phyloP scores from a whole-genome alignment of 1,284 basidiomycete genomes.

The Ganoderma boninense region DNA sequence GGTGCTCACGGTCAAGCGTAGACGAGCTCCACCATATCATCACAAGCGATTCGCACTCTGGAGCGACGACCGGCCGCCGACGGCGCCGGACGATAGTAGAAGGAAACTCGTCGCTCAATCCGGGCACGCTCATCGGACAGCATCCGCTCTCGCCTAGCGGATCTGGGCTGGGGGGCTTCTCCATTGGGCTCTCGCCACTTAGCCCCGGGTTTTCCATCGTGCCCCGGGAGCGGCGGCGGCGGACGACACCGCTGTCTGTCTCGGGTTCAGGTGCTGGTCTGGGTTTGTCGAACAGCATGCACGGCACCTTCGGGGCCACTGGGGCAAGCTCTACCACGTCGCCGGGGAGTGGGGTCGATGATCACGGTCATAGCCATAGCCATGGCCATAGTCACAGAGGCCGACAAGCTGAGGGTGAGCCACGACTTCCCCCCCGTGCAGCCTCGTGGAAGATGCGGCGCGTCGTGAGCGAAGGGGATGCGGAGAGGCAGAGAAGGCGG shows the following conservation, averaged over 20 bases:
- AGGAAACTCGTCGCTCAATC: constrained; percentile 22
- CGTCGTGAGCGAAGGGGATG: constrained; percentile 37
- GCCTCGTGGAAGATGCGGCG: constrained; percentile 26
- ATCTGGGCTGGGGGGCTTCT: constrained; percentile 57
- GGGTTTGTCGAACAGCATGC: constrained; percentile 4
- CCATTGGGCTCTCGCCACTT: constrained; percentile 76
- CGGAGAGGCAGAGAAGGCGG: constrained; percentile 12
- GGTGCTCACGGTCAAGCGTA: constrained; percentile 31
- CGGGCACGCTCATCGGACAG: constrained; percentile 15
- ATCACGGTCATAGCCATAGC: constrained; percentile 38
- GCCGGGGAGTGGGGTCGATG: constrained; percentile 37
- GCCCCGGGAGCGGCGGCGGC: constrained; percentile 58
- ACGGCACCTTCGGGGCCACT: constrained; percentile 40
- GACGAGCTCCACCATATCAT: not conserved
- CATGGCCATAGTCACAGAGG: constrained; percentile 44
- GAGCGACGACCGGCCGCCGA: constrained; percentile 15
- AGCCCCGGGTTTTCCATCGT: constrained; percentile 77
- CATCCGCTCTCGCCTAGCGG: constrained; percentile 39
- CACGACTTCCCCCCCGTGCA: constrained; percentile 12
- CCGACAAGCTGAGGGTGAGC: constrained; percentile 39
- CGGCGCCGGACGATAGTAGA: constrained; percentile 34
- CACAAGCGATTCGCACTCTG: constrained; percentile 7
- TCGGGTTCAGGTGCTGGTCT: not conserved
- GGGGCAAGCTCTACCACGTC: constrained; percentile 36
- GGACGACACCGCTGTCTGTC: constrained; percentile 14